Evolutionary conservation across 805 yeast genomes (phyloP), one percentile per base, ranked within the genome.

Genomic region (Zygoascus bituminiphila): DNA sequence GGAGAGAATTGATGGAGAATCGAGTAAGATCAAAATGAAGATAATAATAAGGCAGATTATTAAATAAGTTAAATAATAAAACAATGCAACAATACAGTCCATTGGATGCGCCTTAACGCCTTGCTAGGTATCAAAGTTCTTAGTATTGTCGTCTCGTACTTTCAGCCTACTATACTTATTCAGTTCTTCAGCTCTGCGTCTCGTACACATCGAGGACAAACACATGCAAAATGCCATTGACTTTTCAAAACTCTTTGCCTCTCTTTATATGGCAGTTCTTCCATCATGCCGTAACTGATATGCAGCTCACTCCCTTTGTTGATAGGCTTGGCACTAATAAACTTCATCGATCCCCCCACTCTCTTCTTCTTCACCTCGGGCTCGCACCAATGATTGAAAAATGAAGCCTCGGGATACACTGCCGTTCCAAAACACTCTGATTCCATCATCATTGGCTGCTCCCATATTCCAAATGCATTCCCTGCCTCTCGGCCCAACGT

Each of bases 391-490:
- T 81, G 87, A 57, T 81, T 81, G 70, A 81, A 81, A 55, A 68
- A 81, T 2, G 87, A 81, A 0, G 82, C 85, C 24, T 74, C 72
- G 0, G 86, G 84, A 50, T 70, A 77, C 2, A 81, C 70, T 35
- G 76, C 72, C 53, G 78, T 78, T 0, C 88, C 88, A 45, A 79
- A 68, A 54, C 74, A 79, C 51, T 77, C 83, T 9, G 62, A 55
- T 1, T 67, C 67, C 2, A 60, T 64, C 5, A 54, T 62, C 2
- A 65, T 54, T 14, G 68, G 62, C 5, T 56, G 61, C 44, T 81
- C 77, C 84, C 86, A 79, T 20, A 80, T 77, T 1, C 87, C 87
- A 62, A 81, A 81, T 0, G 86, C 81, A 57, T 81, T 81, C 14
- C 83, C 81, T 44, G 79, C 74, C 54, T 81, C 82, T 36, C 73